Evolutionary conservation across 116 monocot genomes (phyloP).

Genomic region (Dioscorea cayenensis): DNA sequence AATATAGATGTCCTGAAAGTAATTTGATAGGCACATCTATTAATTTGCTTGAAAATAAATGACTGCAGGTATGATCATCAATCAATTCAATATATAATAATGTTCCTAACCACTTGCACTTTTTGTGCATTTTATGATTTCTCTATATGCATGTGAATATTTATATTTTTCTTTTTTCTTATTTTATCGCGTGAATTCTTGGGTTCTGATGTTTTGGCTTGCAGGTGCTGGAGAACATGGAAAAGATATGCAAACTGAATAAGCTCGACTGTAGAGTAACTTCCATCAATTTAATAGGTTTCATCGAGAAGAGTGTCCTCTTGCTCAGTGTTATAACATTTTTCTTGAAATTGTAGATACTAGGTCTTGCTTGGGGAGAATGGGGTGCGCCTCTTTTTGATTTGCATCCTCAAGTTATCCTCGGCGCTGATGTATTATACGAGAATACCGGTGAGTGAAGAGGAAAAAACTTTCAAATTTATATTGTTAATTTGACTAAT

Average conservation of each 20-base stretch:
- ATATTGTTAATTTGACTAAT: background rate
- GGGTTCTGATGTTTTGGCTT: constrained; percentile 8
- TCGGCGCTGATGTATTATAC: constrained; percentile 96
- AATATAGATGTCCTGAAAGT: no score
- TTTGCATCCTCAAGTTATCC: constrained; percentile 67
- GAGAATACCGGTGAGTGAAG: constrained; percentile 47
- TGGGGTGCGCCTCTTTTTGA: constrained; percentile 75
- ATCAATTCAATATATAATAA: no score
- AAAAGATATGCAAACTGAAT: constrained; percentile 64
- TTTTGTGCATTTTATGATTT: no score
- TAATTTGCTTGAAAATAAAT: no score
- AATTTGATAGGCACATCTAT: no score
- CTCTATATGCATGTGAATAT: no score
- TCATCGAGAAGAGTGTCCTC: background rate
- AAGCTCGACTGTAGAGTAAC: constrained; percentile 56
- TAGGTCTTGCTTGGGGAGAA: constrained; percentile 88
- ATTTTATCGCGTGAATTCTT: background rate
- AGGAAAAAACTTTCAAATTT: background rate
- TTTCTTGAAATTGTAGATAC: constrained; percentile 38
- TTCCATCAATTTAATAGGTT: background rate
- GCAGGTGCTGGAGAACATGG: constrained; percentile 89
- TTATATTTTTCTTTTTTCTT: no score
- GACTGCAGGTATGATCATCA: no score
- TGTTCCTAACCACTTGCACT: no score
- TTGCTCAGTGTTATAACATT: background rate